Conservation (phyloP, 2,329 filamentous ascomycete species). For the Setomelanomma holmii region DNA sequence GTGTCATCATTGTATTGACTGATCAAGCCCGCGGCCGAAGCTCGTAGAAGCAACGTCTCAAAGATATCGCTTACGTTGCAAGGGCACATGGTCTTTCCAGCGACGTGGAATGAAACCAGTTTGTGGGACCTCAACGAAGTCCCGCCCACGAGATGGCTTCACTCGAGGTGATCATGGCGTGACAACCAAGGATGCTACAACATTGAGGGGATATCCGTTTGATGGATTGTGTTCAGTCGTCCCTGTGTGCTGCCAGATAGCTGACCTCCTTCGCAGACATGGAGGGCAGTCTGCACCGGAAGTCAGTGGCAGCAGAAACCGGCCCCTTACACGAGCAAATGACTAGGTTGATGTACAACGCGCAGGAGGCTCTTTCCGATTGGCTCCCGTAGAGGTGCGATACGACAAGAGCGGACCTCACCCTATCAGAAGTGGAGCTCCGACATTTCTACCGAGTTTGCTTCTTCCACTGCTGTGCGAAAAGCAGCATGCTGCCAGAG, state of each 20-base stretch:
- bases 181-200: neutral
- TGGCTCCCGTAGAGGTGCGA: slow-evolving; percentile 18
- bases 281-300: neutral
- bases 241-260: no score
- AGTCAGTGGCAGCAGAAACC: neutral
- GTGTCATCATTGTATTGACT: neutral
- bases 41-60: slow-evolving; percentile 10
- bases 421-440: slow-evolving; percentile 10
- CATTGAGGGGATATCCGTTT: no score
- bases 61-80: slow-evolving; percentile 15
- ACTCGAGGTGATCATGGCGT: neutral
- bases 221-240: no score
- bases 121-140: neutral
- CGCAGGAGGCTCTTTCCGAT: slow-evolving; percentile 10
- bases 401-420: slow-evolving; percentile 1
- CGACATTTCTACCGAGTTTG: slow-evolving; percentile 22
- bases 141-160: neutral
- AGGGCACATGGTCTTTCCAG: slow-evolving; percentile 9
- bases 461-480: neutral
- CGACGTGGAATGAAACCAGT: neutral
- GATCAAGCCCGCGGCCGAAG: slow-evolving; percentile 15
- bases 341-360: slow-evolving; percentile 19
- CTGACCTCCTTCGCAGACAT: no score
- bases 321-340: slow-evolving; percentile 13
- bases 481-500: no score